Evolutionary conservation across 352 stramenopile genomes (phyloP).

Genomic region (Phytophthora meadii): DNA sequence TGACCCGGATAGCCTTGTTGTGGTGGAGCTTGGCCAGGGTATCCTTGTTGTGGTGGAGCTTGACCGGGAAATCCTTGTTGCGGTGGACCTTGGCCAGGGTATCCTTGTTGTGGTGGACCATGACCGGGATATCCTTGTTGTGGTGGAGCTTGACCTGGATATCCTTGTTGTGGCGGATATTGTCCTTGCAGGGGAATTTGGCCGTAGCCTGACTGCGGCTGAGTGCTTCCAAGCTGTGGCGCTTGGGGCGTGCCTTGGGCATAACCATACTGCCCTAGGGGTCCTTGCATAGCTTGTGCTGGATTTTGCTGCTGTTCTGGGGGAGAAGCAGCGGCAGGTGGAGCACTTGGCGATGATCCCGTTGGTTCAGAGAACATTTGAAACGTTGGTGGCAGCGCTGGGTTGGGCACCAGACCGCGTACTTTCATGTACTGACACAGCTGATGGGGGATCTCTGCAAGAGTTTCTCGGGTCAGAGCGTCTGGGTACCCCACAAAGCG

Average conservation of each 20-base stretch:
- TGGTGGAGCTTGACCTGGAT: constrained; percentile 23
- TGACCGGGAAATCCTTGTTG: too few species aligned
- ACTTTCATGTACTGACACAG: constrained; percentile 84
- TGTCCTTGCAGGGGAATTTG: constrained; percentile 17
- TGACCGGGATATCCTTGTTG: constrained; percentile 16
- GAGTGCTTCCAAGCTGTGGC: constrained; percentile 25
- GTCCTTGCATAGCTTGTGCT: constrained; percentile 22
- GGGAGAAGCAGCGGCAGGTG: constrained; percentile 22
- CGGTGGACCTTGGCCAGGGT: constrained; percentile 22
- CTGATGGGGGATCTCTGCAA: constrained; percentile 79
- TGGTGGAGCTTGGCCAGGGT: too few species aligned
- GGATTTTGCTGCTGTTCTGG: constrained; percentile 18
- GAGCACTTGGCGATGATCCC: constrained; percentile 7
- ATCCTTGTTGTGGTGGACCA: constrained; percentile 11
- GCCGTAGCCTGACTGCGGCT: constrained; percentile 23
- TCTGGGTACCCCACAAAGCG: constrained; percentile 53
- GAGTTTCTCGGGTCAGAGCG: constrained; percentile 55
- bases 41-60: too few species aligned
- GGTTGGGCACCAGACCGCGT: constrained; percentile 59
- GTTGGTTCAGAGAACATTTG: constrained; percentile 52
- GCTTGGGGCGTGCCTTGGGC: constrained; percentile 27
- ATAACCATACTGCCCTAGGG: constrained; percentile 40
- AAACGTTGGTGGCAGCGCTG: constrained; percentile 53
- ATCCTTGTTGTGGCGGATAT: constrained; percentile 26
- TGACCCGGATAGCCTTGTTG: too few species aligned